A percentile compares a stretch with the other conserved stretches of the same genome.
These are phyloP conservation scores for Eucalyptus pauciflora DNA, from an alignment of 345 rosid species.

Conservation along the genomic window DNA sequence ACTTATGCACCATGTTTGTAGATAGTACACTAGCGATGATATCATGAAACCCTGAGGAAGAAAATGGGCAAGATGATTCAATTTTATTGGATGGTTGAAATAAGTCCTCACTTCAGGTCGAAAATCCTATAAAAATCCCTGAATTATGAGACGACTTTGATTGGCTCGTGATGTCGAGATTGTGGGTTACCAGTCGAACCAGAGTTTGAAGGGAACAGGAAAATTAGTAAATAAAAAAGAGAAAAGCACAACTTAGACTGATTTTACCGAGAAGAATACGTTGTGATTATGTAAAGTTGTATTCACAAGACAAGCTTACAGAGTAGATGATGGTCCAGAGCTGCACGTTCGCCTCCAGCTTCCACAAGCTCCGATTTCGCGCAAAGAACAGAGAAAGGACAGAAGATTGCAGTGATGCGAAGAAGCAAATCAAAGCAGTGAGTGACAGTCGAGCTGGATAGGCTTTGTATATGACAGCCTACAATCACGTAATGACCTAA, in stretches of 20 bases:
- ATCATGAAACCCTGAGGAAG: slow-evolving; percentile 19
- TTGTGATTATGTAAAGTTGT: background rate
- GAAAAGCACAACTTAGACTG: background rate
- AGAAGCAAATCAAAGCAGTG: slow-evolving; percentile 31
- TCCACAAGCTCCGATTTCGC: slow-evolving; percentile 21
- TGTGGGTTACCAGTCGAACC: background rate
- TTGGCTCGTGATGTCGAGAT: background rate
- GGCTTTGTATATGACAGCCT: slow-evolving; percentile 11
- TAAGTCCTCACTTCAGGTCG: background rate
- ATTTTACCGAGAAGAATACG: background rate
- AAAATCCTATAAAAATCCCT: background rate
- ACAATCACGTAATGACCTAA: background rate
- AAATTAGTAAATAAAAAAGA: background rate
- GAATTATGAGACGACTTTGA: background rate
- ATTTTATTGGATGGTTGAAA: background rate
- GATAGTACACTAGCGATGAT: slow-evolving; percentile 14
- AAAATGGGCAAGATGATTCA: background rate
- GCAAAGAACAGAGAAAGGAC: slow-evolving; percentile 21
- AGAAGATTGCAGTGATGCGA: slow-evolving; percentile 29
- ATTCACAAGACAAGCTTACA: slow-evolving; percentile 1
- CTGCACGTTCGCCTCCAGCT: slow-evolving; percentile 24
- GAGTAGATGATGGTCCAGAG: slow-evolving; percentile 23
- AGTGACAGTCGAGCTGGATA: slow-evolving; percentile 32
- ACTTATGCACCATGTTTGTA: slow-evolving; percentile 29
- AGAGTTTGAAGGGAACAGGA: background rate